These are phyloP conservation scores for Tricholoma bakamatsutake DNA, from an alignment of 768 basidiomycete species.

Conservation along the genomic window DNA sequence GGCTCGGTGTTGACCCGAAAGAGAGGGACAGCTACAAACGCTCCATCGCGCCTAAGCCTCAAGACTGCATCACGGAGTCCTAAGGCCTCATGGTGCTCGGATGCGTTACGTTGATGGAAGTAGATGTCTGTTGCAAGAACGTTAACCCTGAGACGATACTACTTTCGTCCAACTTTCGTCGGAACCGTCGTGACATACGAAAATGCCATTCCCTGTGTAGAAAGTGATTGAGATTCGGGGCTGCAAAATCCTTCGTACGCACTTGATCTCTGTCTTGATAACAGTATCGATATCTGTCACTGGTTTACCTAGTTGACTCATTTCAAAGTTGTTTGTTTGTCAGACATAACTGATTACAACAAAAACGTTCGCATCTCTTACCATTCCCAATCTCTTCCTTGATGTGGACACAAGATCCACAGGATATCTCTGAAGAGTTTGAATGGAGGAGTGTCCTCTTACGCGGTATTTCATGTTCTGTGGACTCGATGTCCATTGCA, in stretches of 20 bases:
- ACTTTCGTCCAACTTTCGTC: too few relatives aligned
- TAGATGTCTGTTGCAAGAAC: conserved; percentile 59
- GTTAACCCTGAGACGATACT: not conserved
- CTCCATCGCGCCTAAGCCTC: conserved; percentile 64
- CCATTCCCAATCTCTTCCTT: not conserved
- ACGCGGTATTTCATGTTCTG: not conserved
- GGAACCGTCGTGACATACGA: conserved; percentile 38
- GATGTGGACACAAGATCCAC: not conserved
- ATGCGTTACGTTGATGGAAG: conserved; percentile 62
- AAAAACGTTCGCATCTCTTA: not conserved
- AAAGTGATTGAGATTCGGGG: not conserved
- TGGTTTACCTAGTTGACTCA: conserved; percentile 7
- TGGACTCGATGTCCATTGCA: conserved; percentile 5
- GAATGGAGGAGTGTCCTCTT: not conserved
- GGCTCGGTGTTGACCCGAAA: conserved; percentile 65
- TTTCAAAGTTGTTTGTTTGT: not conserved
- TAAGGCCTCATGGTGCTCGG: conserved; percentile 59
- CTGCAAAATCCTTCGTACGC: conserved; percentile 8
- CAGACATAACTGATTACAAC: too few relatives aligned
- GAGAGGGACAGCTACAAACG: conserved; percentile 74
- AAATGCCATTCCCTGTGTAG: conserved; percentile 70
- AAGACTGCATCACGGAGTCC: conserved; percentile 68
- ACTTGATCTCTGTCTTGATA: conserved; percentile 60
- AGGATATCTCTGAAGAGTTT: not conserved
- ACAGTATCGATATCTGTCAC: conserved; percentile 50